Percentiles rank a stretch among this genome's conserved stretches.
phyloP scores from a whole-genome alignment of 2,329 filamentous ascomycete genomes.

The Daldinia eschscholtzii region DNA sequence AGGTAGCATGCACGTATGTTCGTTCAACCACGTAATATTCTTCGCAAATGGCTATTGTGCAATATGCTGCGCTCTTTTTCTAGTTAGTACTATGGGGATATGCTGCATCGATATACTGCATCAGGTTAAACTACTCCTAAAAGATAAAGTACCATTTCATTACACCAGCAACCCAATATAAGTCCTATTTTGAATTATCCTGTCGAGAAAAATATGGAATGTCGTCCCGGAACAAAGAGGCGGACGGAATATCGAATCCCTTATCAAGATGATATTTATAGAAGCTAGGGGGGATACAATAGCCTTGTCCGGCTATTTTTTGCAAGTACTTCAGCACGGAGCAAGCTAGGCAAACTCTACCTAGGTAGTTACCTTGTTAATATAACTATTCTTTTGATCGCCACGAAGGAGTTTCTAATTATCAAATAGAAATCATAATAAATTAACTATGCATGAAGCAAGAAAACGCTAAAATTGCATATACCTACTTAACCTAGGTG shows the following conservation, averaged over 20 bases:
- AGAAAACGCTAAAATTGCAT: neutral
- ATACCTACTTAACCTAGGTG: neutral
- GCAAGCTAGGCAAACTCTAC: neutral
- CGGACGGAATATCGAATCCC: constrained; percentile 10
- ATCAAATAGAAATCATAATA: neutral
- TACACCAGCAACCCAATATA: neutral
- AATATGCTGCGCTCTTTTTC: neutral
- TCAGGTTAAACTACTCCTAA: neutral
- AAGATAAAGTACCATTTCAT: neutral
- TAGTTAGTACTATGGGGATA: constrained; percentile 7
- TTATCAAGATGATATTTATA: constrained; percentile 15
- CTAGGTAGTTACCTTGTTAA: neutral
- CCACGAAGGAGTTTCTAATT: neutral
- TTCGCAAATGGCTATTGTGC: neutral
- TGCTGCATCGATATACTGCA: constrained; percentile 1
- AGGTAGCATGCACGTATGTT: constrained; percentile 5
- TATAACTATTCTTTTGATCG: neutral
- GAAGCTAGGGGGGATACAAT: constrained; percentile 16
- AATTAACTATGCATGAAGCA: neutral
- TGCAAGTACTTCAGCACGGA: constrained; percentile 1
- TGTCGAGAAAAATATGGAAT: constrained; percentile 5
- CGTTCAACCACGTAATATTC: constrained; percentile 4
- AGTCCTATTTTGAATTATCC: neutral
- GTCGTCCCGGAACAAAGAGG: constrained; percentile 15
- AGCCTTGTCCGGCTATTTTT: constrained; percentile 5